Base-by-base conservation (phyloP, 2,329 filamentous ascomycete species). In the Ophiosphaerella narmari region DNA sequence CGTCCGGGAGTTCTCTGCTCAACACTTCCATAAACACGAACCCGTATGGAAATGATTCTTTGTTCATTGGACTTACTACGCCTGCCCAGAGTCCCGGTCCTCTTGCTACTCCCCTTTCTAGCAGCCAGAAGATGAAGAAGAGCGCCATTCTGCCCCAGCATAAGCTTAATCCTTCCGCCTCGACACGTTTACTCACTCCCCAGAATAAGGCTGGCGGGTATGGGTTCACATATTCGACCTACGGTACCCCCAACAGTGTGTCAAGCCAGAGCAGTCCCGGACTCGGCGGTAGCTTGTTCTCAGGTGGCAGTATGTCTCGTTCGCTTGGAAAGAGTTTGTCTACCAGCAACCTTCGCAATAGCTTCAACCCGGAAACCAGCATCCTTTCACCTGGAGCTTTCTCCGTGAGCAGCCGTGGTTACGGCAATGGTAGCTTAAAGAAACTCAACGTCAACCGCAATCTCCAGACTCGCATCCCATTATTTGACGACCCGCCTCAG, bases 171-270 rank as follows among this genome's bases (percentile, higher is more conserved):
- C 90, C 91, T 0, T 84, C 85, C 39, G 90, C 90, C 31, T 86
- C 89, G 7, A 88, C 88, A 18, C 88, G 91, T 40, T 86, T 92
- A 48, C 83, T 86, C 26, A 96, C 91, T 0, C 91, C 92, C 0
- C 89, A 91, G 62, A 63, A 60, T 39, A 93, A 88, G 26, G 48
- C 57, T 29, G 77, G 76, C 48, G 91, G 90, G 5, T 97, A 90
- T 68, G 93, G 93, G 2, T 96, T 97, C 71, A 91, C 89, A 2
- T 97, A 97, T 75, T 96, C 91, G 57, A 91, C 87, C 2, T 96
- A 96, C 63, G 91, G 90, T 38, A 92, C 89, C 1, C 91, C 93
- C 5, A 85, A 80, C 49, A 90, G 85, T 60, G 83, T 83, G 18
- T 83, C 88, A 4, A 81, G 87, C 67, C 81, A 94, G 64, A 89